These are phyloP conservation scores for Geosiphon pyriformis DNA, from an alignment of 192 early-diverging fungal genomes.

Conservation along the genomic window DNA sequence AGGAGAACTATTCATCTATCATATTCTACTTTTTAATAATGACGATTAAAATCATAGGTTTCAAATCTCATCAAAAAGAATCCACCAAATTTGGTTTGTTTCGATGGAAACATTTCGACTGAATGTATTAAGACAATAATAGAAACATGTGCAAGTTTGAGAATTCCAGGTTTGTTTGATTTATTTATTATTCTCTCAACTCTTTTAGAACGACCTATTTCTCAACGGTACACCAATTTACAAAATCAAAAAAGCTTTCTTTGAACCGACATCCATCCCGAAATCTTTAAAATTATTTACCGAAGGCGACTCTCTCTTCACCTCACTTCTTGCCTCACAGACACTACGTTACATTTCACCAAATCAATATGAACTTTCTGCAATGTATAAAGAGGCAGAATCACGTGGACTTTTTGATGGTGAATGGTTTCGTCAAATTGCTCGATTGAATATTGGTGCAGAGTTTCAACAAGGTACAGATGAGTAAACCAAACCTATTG, in stretches of 20 bases:
- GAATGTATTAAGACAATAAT: conserved; percentile 43
- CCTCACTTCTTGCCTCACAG: conserved; percentile 24
- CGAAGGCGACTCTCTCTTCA: conserved; percentile 36
- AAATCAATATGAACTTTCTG: conserved; percentile 63
- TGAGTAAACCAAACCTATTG: too few species aligned
- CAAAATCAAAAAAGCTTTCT: conserved; percentile 45
- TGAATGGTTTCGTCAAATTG: conserved; percentile 19
- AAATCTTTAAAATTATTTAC: conserved; percentile 62
- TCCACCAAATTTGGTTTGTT: conserved; percentile 49
- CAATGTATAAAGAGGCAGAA: conserved; percentile 43
- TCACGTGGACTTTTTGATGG: conserved; percentile 25
- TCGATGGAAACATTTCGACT: conserved; percentile 70
- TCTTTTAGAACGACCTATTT: neutral
- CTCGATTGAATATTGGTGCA: conserved; percentile 12
- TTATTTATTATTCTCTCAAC: neutral
- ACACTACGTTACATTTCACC: conserved; percentile 61
- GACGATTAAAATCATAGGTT: conserved; percentile 27
- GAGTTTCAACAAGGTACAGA: neutral
- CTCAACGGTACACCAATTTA: neutral
- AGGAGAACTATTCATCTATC: conserved; percentile 3
- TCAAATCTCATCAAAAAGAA: conserved; percentile 27
- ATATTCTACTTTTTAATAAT: neutral
- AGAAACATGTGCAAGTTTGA: conserved; percentile 27
- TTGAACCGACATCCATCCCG: conserved; percentile 89
- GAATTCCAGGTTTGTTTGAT: conserved; percentile 42